phyloP scores from a whole-genome alignment of 805 yeast species.

The Priceomyces medius region DNA sequence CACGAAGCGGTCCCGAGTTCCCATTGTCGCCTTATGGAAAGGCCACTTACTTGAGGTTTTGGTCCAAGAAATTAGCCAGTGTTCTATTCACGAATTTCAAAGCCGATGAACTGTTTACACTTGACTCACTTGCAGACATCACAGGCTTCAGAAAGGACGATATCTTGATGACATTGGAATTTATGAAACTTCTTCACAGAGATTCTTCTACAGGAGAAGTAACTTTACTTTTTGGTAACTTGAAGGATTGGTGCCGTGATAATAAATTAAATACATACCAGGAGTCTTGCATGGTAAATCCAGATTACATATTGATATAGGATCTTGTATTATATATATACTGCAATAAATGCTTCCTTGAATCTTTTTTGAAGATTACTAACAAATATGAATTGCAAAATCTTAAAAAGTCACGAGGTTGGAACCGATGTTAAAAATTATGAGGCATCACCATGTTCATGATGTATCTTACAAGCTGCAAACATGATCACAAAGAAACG shows the following conservation, averaged over 20 bases:
- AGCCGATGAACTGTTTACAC: slow-evolving; percentile 26
- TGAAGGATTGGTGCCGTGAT: slow-evolving; percentile 28
- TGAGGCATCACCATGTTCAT: no score
- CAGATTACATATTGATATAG: slow-evolving; percentile 23
- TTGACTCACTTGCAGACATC: slow-evolving; percentile 49
- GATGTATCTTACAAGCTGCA: neutral
- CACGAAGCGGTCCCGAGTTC: slow-evolving; percentile 84
- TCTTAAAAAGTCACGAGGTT: no score
- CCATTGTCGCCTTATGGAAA: slow-evolving; percentile 86
- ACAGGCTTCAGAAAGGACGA: slow-evolving; percentile 70
- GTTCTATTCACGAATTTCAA: slow-evolving; percentile 14
- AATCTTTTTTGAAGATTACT: no score
- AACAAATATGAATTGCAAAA: no score
- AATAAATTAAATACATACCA: slow-evolving; percentile 24
- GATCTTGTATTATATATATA: no score
- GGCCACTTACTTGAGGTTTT: slow-evolving; percentile 67
- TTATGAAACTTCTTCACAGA: slow-evolving; percentile 39
- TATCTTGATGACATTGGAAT: slow-evolving; percentile 55
- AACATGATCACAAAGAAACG: slow-evolving; percentile 2
- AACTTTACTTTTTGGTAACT: slow-evolving; percentile 18
- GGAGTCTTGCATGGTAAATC: slow-evolving; percentile 27
- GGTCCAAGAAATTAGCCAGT: slow-evolving; percentile 53
- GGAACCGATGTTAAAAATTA: no score
- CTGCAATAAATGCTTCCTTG: no score
- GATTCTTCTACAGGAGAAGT: slow-evolving; percentile 11